These are phyloP conservation scores for Colletotrichum sp. DNA, from an alignment of 2,329 filamentous ascomycete species.

Conservation along the genomic window DNA sequence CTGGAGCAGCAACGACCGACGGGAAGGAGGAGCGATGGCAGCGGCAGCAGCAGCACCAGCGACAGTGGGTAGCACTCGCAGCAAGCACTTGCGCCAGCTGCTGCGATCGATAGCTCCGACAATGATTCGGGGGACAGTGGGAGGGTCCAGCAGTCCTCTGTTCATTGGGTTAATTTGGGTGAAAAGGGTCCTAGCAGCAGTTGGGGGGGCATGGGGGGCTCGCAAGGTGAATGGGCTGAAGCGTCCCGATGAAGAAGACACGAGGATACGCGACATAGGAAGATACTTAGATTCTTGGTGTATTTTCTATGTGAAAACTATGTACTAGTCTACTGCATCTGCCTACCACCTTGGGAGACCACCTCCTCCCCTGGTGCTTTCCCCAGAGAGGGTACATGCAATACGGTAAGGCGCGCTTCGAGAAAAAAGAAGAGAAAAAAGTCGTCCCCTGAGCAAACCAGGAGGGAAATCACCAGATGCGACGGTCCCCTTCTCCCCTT, in stretches of 20 bases:
- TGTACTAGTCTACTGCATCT: not conserved
- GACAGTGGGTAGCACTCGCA: not conserved
- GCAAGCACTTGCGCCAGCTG: not conserved
- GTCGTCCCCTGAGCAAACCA: not conserved
- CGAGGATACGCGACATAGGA: not conserved
- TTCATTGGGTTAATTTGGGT: slow-evolving; percentile 15
- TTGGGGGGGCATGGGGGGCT: not conserved
- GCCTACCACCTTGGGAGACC: not conserved
- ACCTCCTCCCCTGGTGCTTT: not conserved
- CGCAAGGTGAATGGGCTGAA: not conserved
- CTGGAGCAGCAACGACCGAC: not conserved
- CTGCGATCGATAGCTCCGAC: not conserved
- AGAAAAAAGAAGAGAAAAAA: not conserved
- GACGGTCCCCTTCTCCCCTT: not conserved
- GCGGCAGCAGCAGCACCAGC: not conserved
- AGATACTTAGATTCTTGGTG: rapidly evolving
- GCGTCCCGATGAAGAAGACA: not conserved
- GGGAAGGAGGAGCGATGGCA: not conserved
- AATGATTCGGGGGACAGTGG: not conserved
- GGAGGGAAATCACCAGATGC: not conserved
- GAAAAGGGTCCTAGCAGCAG: not conserved
- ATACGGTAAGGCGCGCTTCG: not conserved
- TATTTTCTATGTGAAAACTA: rapidly evolving
- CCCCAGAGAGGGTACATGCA: slow-evolving; percentile 3
- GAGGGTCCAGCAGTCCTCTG: slow-evolving; percentile 15